Evolutionary conservation across 176 grass and related monocot species (phyloP).

Genomic region (Olyra latifolia): DNA sequence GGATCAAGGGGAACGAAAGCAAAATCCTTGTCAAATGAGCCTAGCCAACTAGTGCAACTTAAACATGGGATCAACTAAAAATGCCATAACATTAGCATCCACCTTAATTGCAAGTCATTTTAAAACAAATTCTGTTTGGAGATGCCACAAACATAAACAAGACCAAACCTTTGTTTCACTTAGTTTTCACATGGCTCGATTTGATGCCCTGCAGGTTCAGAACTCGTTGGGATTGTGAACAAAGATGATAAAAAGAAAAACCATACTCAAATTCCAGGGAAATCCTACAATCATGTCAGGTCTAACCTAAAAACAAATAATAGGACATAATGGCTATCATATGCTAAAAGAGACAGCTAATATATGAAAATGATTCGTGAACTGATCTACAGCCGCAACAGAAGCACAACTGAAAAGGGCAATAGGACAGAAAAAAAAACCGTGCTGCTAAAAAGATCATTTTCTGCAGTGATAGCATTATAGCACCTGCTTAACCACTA

Average conservation of each 20-base stretch:
- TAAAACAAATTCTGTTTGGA: conserved; percentile 4
- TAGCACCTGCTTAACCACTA: neutral
- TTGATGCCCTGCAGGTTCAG: neutral
- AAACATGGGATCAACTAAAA: conserved; percentile 5
- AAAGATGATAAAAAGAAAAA: neutral
- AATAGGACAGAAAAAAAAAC: neutral
- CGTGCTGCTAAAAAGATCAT: neutral
- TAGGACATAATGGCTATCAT: neutral
- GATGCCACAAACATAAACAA: neutral
- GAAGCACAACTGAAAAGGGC: neutral
- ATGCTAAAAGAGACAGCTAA: neutral
- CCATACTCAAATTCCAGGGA: neutral
- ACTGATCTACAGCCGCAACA: neutral
- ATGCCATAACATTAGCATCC: neutral
- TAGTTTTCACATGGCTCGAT: conserved; percentile 22
- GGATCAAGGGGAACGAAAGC: neutral
- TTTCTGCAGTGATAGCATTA: neutral
- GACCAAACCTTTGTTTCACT: neutral
- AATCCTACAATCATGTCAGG: neutral
- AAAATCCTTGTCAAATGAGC: neutral
- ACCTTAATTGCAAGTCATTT: neutral
- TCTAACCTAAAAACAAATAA: conserved; percentile 1
- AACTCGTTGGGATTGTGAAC: neutral
- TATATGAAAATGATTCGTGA: neutral
- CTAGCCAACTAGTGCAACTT: neutral